Conservation (phyloP, 2,329 filamentous ascomycete species). For the Cryphonectria nitschkei region DNA sequence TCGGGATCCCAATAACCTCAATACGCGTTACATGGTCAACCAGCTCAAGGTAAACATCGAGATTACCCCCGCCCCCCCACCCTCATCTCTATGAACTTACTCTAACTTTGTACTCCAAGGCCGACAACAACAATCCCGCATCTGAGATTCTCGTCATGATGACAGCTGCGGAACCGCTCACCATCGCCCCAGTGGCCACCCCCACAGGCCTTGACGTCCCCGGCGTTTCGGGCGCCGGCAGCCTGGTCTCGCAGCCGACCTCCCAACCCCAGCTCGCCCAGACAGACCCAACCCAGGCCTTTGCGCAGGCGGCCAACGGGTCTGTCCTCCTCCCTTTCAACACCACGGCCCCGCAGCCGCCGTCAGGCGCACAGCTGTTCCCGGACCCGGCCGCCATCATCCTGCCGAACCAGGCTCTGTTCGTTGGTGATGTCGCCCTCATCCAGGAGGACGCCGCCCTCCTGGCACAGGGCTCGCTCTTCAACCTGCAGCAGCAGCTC, state of each 20-base stretch:
- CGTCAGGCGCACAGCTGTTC: slow-evolving; percentile 38
- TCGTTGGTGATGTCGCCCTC: slow-evolving; percentile 40
- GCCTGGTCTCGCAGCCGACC: slow-evolving; percentile 29
- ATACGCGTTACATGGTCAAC: slow-evolving; percentile 45
- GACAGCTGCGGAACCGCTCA: slow-evolving; percentile 42
- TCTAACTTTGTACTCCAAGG: slow-evolving; percentile 29
- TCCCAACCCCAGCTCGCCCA: slow-evolving; percentile 31
- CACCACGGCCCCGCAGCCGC: slow-evolving; percentile 36
- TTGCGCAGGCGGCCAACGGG: slow-evolving; percentile 39
- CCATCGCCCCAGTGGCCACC: slow-evolving; percentile 35
- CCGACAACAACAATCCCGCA: slow-evolving; percentile 42
- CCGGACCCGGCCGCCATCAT: slow-evolving; percentile 45
- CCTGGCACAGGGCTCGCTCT: slow-evolving; percentile 35
- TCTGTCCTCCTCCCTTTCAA: slow-evolving; percentile 42
- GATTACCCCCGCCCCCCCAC: too few species aligned
- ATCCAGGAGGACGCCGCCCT: slow-evolving; percentile 41
- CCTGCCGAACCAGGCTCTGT: slow-evolving; percentile 39
- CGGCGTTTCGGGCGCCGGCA: slow-evolving; percentile 17
- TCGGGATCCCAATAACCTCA: slow-evolving; percentile 35
- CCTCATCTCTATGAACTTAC: background rate
- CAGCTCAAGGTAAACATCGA: slow-evolving; percentile 34
- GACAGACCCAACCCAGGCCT: slow-evolving; percentile 39
- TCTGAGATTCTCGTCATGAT: slow-evolving; percentile 44
- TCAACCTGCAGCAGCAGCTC: slow-evolving; percentile 35
- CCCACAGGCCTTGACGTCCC: slow-evolving; percentile 23